Base-by-base conservation (phyloP, 345 rosid genomes). In the Bruguiera gymnorhiza region DNA sequence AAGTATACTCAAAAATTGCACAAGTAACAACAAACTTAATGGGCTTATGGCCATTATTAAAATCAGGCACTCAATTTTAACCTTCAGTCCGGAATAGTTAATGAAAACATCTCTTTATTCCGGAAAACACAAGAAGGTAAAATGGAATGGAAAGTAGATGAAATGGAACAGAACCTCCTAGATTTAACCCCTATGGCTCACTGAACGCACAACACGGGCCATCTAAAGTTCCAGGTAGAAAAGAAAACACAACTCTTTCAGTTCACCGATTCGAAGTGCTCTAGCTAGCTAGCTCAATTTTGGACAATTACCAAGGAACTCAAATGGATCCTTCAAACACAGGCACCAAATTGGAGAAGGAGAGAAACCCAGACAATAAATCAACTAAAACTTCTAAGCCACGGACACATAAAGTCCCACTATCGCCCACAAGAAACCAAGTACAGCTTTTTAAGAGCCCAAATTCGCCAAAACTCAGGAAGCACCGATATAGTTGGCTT, bases 21-120 rank as follows among this genome's bases (percentile, higher is more conserved):
- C 55, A 71, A 84, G 69, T 67, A 87, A 69, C 63, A 88, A 71
- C 34, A 85, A 26, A 80, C 70, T 59, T 31, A 83, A 68, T 62
- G 78, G 54, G 54, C 75, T 53, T 65, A 67, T 68, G 39, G 73
- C 79, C 86, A 72, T 83, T 67, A 71, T 78, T 70, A 72, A 54
- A 54, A 54, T 21, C 54, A 62, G 26, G 24, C 50, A 73, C 57
- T 51, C 4, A 34, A 56, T 69, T 36, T 65, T 77, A 65, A 72
- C 71, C 30, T 64, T 72, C 1, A 24, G 0, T 24, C 24, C 24
- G 24, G 24, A 24, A 57, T 34, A 68, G 23, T 48, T 31, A 61
- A 60, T 7, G 27, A 36, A 24, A 52, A 8, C 77, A 71, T 72
- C 68, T 23, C 76, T 65, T 36, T 20, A 50, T 26, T 53, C 72